Conservation (phyloP, 306 rosid genomes). For the Senna siamea region DNA sequence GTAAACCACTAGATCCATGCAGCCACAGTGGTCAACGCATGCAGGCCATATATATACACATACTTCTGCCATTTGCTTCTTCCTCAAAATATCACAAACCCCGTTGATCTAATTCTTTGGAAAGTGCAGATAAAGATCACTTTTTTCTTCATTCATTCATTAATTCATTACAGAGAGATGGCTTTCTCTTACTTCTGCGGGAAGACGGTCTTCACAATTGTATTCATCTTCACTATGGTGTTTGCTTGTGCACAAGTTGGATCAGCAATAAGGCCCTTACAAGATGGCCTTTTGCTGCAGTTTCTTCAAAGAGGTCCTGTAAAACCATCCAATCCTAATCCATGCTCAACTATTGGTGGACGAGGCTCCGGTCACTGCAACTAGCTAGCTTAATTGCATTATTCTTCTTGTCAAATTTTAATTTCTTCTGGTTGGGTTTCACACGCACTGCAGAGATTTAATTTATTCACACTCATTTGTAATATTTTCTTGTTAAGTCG, state of each 20-base stretch:
- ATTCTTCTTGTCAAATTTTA: too few relatives aligned
- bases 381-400: too few relatives aligned
- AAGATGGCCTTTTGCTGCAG: conserved; percentile 28
- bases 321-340: not conserved
- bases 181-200: too few relatives aligned
- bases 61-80: too few relatives aligned
- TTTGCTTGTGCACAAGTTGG: conserved; percentile 24
- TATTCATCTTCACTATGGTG: conserved; percentile 24
- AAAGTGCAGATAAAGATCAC: not conserved
- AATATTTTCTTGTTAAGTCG: too few relatives aligned
- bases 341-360: not conserved
- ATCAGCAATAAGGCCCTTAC: conserved; percentile 39
- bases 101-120: too few relatives aligned
- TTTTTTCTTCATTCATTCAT: too few relatives aligned
- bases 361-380: not conserved
- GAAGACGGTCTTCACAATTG: conserved; percentile 27
- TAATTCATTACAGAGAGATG: too few relatives aligned
- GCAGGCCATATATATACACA: not conserved
- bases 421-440: too few relatives aligned
- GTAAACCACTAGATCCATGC: not conserved
- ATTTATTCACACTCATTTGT: too few relatives aligned
- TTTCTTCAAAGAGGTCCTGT: conserved; percentile 26
- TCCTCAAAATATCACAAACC: too few relatives aligned
- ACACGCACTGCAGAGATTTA: too few relatives aligned
- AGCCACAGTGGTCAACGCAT: not conserved